Evolutionary conservation across 2,329 filamentous ascomycete species (phyloP), one percentile per base, ranked within the genome.

Genomic region (Xylaria sp.): DNA sequence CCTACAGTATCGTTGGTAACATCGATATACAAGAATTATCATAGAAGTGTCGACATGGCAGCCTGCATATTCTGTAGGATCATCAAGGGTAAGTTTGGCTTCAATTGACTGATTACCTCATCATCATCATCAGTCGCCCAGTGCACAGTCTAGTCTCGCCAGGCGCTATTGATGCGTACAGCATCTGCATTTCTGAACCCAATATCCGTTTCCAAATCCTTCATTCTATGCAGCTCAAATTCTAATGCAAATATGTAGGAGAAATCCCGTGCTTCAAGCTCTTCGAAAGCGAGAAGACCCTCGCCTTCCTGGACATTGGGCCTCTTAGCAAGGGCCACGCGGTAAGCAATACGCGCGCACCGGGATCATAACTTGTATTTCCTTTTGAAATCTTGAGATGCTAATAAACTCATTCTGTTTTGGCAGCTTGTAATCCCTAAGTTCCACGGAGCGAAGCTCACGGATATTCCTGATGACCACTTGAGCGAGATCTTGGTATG

Each of bases 21-120:
- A 28, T 56, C n/a, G 7, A 55, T 34, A 54, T 34, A 74, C 75
- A 31, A 23, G n/a, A 55, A 55, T n/a, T 50, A 48, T n/a, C 13
- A 13, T n/a, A 54, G 46, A 80, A 80, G 76, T 75, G 46, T 80
- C 73, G 67, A 83, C 69, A 88, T 89, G 84, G 87, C 91, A 63
- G 86, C 91, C 72, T 99, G 96, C 81, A 94, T 98, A 79, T 99
- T 99, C 85, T 99, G 96, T 88, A 97, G 94, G 82, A 98, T 99
- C 80, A 92, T 99, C 85, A 97, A 97, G 88, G 95, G 95, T 86
- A 78, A 69, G 78, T 73, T 52, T 9, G 25, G 7, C 0, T 18
- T n/a, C 3, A 48, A 46, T 13, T n/a, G n/a, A 59, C 34, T 12
- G 7, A 20, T 23, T 12, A 4, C 12, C 48, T 44, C 10, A 2